Evolutionary conservation across 306 rosid species (phyloP).

Genomic region (Cicer yamashitae): DNA sequence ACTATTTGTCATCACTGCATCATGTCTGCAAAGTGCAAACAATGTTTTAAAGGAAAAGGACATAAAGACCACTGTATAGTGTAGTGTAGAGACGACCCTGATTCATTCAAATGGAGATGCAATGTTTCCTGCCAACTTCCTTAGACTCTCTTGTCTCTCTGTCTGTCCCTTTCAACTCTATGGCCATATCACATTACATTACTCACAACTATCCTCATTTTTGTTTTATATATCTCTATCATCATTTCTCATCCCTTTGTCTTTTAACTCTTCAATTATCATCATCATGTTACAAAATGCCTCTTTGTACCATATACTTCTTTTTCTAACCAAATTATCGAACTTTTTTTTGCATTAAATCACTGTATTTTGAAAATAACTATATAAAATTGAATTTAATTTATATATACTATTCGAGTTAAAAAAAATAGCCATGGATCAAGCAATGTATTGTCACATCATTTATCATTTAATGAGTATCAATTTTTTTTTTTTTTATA

Average conservation of each 20-base stretch:
- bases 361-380: no score
- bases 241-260: constrained; percentile 9
- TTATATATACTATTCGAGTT: no score
- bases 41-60: constrained; percentile 35
- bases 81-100: no score
- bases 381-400: no score
- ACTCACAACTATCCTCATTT: not conserved
- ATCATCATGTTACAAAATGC: constrained; percentile 14
- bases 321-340: not conserved
- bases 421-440: no score
- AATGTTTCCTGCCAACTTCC: constrained; percentile 29
- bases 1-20: constrained; percentile 52
- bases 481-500: no score
- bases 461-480: no score
- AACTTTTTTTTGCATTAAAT: no score
- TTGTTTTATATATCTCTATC: constrained; percentile 8
- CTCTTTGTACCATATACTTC: not conserved
- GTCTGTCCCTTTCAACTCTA: constrained; percentile 9
- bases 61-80: not conserved
- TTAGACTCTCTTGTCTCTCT: constrained; percentile 38
- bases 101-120: not conserved
- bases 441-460: no score
- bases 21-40: constrained; percentile 45
- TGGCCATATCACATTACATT: constrained; percentile 15
- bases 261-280: constrained; percentile 39